Evolutionary conservation across 208 protist species (phyloP).

Genomic region (Leishmania martiniquensis): DNA sequence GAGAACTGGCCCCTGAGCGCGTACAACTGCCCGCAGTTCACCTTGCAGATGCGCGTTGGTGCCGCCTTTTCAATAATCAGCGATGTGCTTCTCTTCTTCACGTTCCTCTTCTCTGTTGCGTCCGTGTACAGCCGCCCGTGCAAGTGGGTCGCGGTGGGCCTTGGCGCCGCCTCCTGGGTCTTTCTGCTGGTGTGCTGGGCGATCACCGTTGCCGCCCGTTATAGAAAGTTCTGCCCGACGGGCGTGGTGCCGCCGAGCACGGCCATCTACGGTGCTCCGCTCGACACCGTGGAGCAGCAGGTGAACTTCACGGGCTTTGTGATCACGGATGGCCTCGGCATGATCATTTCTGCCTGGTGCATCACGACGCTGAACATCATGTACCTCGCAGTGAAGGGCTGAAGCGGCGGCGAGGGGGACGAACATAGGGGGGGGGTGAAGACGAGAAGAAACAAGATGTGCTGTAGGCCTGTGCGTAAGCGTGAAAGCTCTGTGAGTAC

Average conservation of each 20-base stretch:
- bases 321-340: constrained; percentile 53
- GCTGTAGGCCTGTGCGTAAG: neutral
- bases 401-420: constrained; percentile 11
- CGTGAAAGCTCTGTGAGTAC: neutral
- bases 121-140: constrained; percentile 45
- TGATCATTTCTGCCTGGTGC: constrained; percentile 56
- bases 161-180: constrained; percentile 26
- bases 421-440: neutral
- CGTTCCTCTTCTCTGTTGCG: constrained; percentile 31
- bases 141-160: constrained; percentile 42
- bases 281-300: constrained; percentile 29
- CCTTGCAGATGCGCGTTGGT: constrained; percentile 28
- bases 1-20: constrained; percentile 36
- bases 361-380: constrained; percentile 29
- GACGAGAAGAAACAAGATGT: neutral
- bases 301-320: constrained; percentile 45
- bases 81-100: constrained; percentile 39
- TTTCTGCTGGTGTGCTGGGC: constrained; percentile 50
- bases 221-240: constrained; percentile 43
- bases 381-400: constrained; percentile 42
- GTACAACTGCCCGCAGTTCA: constrained; percentile 43
- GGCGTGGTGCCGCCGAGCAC: constrained; percentile 1
- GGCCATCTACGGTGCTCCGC: constrained; percentile 14
- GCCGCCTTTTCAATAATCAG: constrained; percentile 54
- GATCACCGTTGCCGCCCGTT: constrained; percentile 40